Evolutionary conservation across 805 yeast species (phyloP).

Genomic region (Kodamaea fukazawae): DNA sequence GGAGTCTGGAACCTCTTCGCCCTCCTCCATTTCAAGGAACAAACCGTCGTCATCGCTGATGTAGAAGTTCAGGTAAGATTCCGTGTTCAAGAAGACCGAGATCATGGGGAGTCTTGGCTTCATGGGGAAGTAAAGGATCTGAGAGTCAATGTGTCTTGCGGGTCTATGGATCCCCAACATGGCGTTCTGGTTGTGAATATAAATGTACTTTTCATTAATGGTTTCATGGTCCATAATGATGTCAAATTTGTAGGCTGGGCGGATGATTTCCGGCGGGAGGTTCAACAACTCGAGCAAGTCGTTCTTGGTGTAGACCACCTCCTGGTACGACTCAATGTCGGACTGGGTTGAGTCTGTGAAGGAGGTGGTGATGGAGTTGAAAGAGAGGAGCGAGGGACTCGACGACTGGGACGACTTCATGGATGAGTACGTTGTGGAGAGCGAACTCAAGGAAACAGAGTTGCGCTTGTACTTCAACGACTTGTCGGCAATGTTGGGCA

Average conservation of each 20-base stretch:
- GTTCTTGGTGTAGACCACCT: constrained; percentile 8
- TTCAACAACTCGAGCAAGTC: constrained; percentile 38
- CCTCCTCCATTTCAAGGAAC: constrained; percentile 12
- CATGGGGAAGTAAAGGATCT: constrained; percentile 16
- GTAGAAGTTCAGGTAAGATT: constrained; percentile 24
- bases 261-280: constrained; percentile 43
- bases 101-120: constrained; percentile 29
- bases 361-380: constrained; percentile 36
- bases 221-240: constrained; percentile 43
- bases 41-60: constrained; percentile 30
- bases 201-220: constrained; percentile 28
- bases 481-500: constrained; percentile 5
- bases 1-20: constrained; percentile 1
- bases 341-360: constrained; percentile 34
- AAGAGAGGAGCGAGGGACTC: constrained; percentile 39
- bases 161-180: neutral
- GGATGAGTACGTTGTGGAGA: constrained; percentile 32
- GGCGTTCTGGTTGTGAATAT: constrained; percentile 16
- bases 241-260: constrained; percentile 49
- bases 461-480: constrained; percentile 18
- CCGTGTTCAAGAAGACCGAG: constrained; percentile 32
- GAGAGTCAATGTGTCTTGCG: neutral
- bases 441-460: constrained; percentile 36
- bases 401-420: constrained; percentile 30
- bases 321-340: constrained; percentile 22